Base-by-base conservation (phyloP, 2,329 filamentous ascomycete genomes). In the Leptosphaerulina australis region DNA sequence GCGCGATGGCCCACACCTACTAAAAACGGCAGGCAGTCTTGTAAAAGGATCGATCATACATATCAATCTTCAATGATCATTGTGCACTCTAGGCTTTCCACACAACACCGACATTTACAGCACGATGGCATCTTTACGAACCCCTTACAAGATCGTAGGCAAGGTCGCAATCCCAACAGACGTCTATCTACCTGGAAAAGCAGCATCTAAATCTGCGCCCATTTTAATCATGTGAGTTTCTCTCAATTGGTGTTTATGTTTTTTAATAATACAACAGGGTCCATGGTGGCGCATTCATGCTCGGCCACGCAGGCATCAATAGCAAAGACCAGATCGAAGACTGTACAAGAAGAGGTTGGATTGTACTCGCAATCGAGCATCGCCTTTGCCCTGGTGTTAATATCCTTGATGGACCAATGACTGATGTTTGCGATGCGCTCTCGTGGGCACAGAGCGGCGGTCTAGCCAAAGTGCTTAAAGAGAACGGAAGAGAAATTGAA, bases 231-330 rank as follows among this genome's bases (percentile, higher is more conserved):
- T 55, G 47, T 49, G 11, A 22, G 44, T 34, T 6, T n/a, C 15
- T 10, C 3, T 2, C 3, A 4, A n/a, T 4, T 7, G 14, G 17
- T 6, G 3, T 10, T 5, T 21, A 20, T 11, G 8, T 14, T n/a
- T 21, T 12, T 18, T 40, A 6, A 48, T 4, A 2, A 26, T 5
- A 4, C 3, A 2, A 8, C 10, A 50, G 46, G 39, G 53, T 60
- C 7, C 55, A 60, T 22, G 57, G 57, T 20, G 57, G 55, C 9
- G 55, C 52, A 1, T 60, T 60, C 28, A 58, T 58, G 57, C 49
- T 60, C 8, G 57, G 57, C 9, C 31, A 41, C 18, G 40, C 48
- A 18, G 41, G 15, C 5, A 30, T 51, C 36, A 55, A 55, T 14
- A 60, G 50, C 25, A 38, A 47, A 38, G 53, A 56, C 14, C 50